phyloP scores from a whole-genome alignment of 2,329 filamentous ascomycete species.

The Ceratocystis smalleyi region DNA sequence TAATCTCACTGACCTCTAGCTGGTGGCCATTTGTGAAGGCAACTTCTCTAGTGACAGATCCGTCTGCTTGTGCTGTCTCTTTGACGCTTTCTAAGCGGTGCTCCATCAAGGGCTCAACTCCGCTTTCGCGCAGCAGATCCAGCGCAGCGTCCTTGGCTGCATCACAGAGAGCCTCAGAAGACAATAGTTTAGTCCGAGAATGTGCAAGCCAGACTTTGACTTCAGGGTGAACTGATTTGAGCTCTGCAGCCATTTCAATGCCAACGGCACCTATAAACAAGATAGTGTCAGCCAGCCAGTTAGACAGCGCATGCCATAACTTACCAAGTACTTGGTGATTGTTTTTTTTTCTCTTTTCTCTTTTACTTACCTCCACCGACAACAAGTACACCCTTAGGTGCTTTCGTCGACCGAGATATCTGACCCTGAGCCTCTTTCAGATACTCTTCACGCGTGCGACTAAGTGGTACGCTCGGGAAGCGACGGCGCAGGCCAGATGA shows the following conservation, averaged over 20 bases:
- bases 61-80: constrained; percentile 32
- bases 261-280: constrained; percentile 46
- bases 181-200: constrained; percentile 53
- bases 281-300: constrained; percentile 13
- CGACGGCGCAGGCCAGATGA: constrained; percentile 53
- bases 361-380: constrained; percentile 43
- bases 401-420: constrained; percentile 37
- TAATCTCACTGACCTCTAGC: constrained; percentile 47
- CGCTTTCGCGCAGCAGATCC: constrained; percentile 42
- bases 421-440: constrained; percentile 46
- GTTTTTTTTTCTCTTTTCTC: constrained; percentile 29
- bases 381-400: constrained; percentile 46
- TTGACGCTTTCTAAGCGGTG: constrained; percentile 39
- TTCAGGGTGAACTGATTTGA: constrained; percentile 51
- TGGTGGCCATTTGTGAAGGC: constrained; percentile 44
- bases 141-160: constrained; percentile 50
- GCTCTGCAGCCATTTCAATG: constrained; percentile 66
- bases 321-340: neutral
- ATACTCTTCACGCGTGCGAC: constrained; percentile 45
- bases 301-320: neutral
- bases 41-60: constrained; percentile 30
- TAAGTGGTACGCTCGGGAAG: constrained; percentile 60
- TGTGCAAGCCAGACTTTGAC: constrained; percentile 59
- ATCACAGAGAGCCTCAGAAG: constrained; percentile 55
- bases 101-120: constrained; percentile 49